A percentile compares a stretch with the other conserved stretches of the same genome.
Evolutionary conservation across 2,329 filamentous ascomycete genomes (phyloP).

Genomic region (Colletotrichum higginsianum): DNA sequence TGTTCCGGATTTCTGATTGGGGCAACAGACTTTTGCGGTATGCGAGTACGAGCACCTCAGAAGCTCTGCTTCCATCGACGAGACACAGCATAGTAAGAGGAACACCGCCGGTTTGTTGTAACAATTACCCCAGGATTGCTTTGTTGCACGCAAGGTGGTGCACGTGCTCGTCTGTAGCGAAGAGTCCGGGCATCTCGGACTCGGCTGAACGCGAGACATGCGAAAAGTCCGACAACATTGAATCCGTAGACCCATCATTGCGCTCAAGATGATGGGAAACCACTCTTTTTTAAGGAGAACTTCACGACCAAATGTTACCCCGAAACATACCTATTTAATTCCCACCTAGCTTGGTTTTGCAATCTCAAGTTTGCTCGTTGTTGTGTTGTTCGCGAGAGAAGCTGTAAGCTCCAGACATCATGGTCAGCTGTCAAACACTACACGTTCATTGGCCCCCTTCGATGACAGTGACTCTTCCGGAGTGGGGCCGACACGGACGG

Average conservation of each 20-base stretch:
- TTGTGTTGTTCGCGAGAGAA: too few species aligned
- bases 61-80: neutral
- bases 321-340: too few species aligned
- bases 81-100: neutral
- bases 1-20: neutral
- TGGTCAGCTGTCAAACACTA: neutral
- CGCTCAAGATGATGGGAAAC: too few species aligned
- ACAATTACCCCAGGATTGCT: too few species aligned
- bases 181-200: conserved; percentile 10
- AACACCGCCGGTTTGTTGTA: neutral
- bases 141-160: neutral
- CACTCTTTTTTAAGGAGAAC: neutral
- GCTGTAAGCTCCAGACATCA: too few species aligned
- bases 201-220: conserved; percentile 17
- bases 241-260: neutral
- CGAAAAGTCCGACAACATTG: neutral
- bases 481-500: conserved; percentile 9
- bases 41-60: conserved; percentile 1
- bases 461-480: neutral
- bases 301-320: too few species aligned
- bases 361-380: neutral
- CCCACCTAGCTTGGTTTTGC: too few species aligned
- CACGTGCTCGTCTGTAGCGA: neutral
- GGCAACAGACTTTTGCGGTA: neutral
- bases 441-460: neutral